These are phyloP conservation scores for Batrachochytrium dendrobatidis DNA, from an alignment of 371 early-diverging fungal species.

Conservation along the genomic window DNA sequence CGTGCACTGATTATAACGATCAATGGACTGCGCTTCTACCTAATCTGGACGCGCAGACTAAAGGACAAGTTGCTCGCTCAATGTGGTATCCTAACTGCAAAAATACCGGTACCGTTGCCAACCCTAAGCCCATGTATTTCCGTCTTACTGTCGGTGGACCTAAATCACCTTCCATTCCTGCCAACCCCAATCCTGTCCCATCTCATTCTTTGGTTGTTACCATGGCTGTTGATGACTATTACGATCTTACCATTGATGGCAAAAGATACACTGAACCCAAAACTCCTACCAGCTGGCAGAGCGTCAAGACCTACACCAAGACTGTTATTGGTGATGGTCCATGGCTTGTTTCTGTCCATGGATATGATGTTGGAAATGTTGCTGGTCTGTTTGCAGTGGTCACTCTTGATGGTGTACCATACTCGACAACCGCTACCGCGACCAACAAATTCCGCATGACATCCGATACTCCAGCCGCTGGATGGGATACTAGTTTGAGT, in stretches of 20 bases:
- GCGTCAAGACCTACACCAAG: slow-evolving; percentile 4
- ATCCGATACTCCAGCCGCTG: not conserved
- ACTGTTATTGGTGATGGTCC: slow-evolving; percentile 7
- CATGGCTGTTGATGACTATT: no score
- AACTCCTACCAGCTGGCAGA: no score
- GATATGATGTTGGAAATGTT: not conserved
- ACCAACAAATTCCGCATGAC: not conserved
- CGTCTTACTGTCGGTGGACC: no score
- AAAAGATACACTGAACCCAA: no score
- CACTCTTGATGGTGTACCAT: not conserved
- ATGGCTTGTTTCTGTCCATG: slow-evolving; percentile 4
- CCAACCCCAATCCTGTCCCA: no score
- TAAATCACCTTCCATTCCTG: no score
- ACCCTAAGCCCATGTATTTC: slow-evolving; percentile 1
- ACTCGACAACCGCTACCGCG: not conserved
- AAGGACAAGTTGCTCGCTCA: not conserved
- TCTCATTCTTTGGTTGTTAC: no score
- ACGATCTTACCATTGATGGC: no score
- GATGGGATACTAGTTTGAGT: not conserved
- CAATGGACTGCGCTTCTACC: not conserved
- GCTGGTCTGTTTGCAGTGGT: slow-evolving; percentile 1
- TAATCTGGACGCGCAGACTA: not conserved
- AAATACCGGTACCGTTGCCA: not conserved
- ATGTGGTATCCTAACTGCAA: not conserved
- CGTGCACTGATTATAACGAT: not conserved